phyloP scores from a whole-genome alignment of 768 basidiomycete species.

The Saitozyma sp. region DNA sequence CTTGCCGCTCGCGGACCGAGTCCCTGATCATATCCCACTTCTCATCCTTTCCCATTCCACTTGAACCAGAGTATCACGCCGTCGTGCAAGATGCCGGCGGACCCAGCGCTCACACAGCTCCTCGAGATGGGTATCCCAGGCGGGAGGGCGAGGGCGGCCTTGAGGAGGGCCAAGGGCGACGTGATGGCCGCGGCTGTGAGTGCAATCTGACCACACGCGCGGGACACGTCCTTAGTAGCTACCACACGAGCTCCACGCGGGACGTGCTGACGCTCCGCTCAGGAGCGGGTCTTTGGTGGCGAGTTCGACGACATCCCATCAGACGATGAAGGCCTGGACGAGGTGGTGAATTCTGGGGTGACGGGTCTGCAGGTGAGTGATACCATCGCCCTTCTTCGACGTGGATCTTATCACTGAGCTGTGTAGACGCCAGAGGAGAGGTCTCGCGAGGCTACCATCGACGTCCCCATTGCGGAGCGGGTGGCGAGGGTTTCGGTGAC shows the following conservation, averaged over 20 bases:
- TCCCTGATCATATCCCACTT: not conserved
- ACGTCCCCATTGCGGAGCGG: not conserved
- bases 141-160: conserved; percentile 78
- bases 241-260: not conserved
- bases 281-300: conserved; percentile 57
- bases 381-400: not conserved
- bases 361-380: not conserved
- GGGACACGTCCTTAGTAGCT: not conserved
- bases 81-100: conserved; percentile 12
- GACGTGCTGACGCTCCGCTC: conserved; percentile 2
- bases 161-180: conserved; percentile 73
- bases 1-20: no score
- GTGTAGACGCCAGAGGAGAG: conserved; percentile 3
- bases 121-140: conserved; percentile 69
- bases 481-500: not conserved
- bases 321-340: conserved; percentile 51
- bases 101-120: conserved; percentile 27
- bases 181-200: conserved; percentile 85
- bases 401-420: conserved; percentile 5
- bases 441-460: not conserved
- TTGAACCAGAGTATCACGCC: not conserved
- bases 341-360: conserved; percentile 15
- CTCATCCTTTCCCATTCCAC: not conserved
- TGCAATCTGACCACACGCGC: not conserved
- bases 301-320: conserved; percentile 72